Base-by-base conservation (phyloP, 495 filamentous ascomycete species). In the Penicillium cinerascens region DNA sequence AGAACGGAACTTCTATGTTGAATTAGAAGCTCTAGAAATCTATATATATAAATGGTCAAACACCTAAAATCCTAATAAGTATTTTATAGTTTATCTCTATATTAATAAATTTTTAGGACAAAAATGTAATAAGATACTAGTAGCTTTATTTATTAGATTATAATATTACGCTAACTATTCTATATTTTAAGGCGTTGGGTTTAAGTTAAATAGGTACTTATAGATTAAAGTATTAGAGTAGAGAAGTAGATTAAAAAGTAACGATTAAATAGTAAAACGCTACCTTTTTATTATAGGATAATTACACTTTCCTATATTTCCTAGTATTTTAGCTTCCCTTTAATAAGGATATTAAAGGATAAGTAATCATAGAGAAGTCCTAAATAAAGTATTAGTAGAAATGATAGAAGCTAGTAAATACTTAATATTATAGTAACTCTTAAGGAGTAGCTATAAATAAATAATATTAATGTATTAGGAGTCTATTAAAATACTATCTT, bases 301-400 rank as follows among this genome's bases (percentile, higher is more conserved):
- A 46, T n/a, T n/a, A n/a, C n/a, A 4, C 10, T 36, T 11, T n/a
- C 10, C 33, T 10, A n/a, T 2, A 11, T 3, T 36, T 11, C 15
- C 3, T 36, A 11, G 3, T 11, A 11, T 36, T n/a, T 10, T 36
- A 36, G n/a, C 3, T 11, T 10, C 33, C 33, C 10, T 36, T 36
- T 36, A 36, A n/a, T 11, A 36, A n/a, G 8, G 33, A 36, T 36
- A 36, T 36, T 3, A 36, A 46, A 35, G 0, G 6, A 21, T 4
- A 26, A 46, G 7, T 35, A 35, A 18, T 46, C n/a, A n/a, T 13
- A 17, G n/a, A n/a, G n/a, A n/a, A n/a, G n/a, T n/a, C n/a, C n/a
- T 21, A 15, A 5, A 46, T 46, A 46, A 46, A 46, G 18, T 26
- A 33, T 20, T 46, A 46, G 15, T 46, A 46, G n/a, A 46, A 46